Conservation (phyloP, 2,329 filamentous ascomycete genomes). For the Aspergillus sp. region DNA sequence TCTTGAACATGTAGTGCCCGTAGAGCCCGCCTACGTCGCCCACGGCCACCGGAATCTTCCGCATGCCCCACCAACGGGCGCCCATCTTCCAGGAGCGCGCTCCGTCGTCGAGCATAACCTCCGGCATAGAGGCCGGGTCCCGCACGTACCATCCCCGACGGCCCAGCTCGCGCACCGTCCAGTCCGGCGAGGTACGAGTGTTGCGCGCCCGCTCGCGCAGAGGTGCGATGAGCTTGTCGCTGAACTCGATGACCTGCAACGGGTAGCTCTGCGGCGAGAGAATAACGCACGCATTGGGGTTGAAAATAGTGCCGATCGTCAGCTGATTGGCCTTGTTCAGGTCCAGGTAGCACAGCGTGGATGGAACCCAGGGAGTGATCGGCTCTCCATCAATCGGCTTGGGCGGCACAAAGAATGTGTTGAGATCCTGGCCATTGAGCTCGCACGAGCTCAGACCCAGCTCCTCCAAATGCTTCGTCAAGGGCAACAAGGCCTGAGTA, state of each 20-base stretch:
- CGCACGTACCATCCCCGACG: conserved; percentile 69
- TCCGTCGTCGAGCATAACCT: conserved; percentile 54
- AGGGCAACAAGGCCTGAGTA: conserved; percentile 62
- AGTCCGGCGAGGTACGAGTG: conserved; percentile 60
- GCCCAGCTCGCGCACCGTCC: conserved; percentile 69
- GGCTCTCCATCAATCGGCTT: not conserved
- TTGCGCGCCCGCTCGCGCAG: conserved; percentile 65
- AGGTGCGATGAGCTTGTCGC: conserved; percentile 66
- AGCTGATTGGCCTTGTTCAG: conserved; percentile 67
- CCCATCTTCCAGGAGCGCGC: conserved; percentile 78
- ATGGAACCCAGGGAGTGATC: conserved; percentile 53
- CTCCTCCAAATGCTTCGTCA: conserved; percentile 75
- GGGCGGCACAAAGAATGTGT: conserved; percentile 57
- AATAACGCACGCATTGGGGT: conserved; percentile 57
- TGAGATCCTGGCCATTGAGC: conserved; percentile 66
- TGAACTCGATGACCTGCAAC: conserved; percentile 74
- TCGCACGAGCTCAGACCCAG: conserved; percentile 69
- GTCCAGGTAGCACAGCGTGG: conserved; percentile 73
- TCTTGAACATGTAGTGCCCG: conserved; percentile 62
- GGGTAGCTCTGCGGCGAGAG: conserved; percentile 64
- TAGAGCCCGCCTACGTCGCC: conserved; percentile 62
- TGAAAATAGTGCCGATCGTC: conserved; percentile 60
- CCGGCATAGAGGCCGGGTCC: conserved; percentile 41
- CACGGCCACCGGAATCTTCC: conserved; percentile 62
- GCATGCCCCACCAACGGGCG: conserved; percentile 80